A percentile compares a stretch with the other conserved stretches of the same genome.
Conservation (phyloP, 2,329 filamentous ascomycete species). For the Nemania serpens region DNA sequence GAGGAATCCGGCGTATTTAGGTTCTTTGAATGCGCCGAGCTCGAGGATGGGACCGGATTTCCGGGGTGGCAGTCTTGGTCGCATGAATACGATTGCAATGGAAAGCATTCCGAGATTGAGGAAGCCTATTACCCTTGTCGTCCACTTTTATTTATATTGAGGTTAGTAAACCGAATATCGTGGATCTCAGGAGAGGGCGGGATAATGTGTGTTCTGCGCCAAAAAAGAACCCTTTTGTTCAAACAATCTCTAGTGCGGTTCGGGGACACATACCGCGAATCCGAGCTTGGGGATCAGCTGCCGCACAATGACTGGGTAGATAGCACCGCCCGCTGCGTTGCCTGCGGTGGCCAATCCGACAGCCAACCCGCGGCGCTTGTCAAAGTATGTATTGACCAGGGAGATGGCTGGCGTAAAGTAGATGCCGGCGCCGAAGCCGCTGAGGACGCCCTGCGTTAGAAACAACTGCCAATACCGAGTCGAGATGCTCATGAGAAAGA, state of each 20-base stretch:
- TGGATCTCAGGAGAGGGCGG: background rate
- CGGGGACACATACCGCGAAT: constrained; percentile 32
- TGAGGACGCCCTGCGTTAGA: constrained; percentile 53
- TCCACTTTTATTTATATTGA: constrained; percentile 34
- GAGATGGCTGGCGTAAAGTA: constrained; percentile 63
- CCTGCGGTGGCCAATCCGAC: constrained; percentile 64
- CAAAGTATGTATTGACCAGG: constrained; percentile 67
- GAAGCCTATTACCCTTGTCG: constrained; percentile 41
- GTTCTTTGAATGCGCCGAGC: constrained; percentile 39
- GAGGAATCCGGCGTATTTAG: constrained; percentile 43
- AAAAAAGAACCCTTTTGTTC: background rate
- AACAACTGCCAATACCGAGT: constrained; percentile 55
- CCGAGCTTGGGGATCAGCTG: constrained; percentile 39
- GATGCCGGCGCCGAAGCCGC: constrained; percentile 58
- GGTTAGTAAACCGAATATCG: constrained; percentile 1
- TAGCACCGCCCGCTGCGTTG: constrained; percentile 58
- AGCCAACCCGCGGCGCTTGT: constrained; percentile 57
- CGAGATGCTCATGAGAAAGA: constrained; percentile 50
- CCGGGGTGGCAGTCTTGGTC: constrained; percentile 40
- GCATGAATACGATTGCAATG: constrained; percentile 56
- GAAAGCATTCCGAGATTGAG: constrained; percentile 84
- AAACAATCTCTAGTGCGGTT: background rate
- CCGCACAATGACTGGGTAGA: constrained; percentile 52
- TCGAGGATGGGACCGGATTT: constrained; percentile 41
- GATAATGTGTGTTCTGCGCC: background rate